A percentile compares a stretch with the other conserved stretches of the same genome.
These are phyloP conservation scores for Saccharomycopsis hybrid DNA, from an alignment of 1,139 yeast genomes.

Conservation along the genomic window DNA sequence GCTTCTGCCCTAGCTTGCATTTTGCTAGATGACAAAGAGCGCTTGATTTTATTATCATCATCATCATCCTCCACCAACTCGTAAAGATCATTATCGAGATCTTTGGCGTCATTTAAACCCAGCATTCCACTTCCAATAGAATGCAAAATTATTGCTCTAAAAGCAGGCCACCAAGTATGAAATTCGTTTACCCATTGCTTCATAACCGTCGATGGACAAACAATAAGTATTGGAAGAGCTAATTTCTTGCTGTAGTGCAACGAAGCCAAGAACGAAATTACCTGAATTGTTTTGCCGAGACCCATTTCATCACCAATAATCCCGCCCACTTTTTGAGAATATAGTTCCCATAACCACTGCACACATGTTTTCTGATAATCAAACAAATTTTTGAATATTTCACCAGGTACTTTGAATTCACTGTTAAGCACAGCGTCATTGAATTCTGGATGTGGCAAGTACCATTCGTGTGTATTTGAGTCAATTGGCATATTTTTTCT, in stretches of 20 bases:
- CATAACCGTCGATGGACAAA: slow-evolving; percentile 95
- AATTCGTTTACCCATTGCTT: slow-evolving; percentile 95
- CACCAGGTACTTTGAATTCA: slow-evolving; percentile 78
- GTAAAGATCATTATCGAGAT: slow-evolving; percentile 42
- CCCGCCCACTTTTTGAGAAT: slow-evolving; percentile 85
- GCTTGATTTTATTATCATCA: slow-evolving; percentile 28
- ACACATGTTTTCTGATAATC: slow-evolving; percentile 94
- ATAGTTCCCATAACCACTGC: slow-evolving; percentile 73
- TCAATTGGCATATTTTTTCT: slow-evolving; percentile 19
- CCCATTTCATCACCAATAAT: slow-evolving; percentile 99
- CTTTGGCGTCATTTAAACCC: slow-evolving; percentile 34
- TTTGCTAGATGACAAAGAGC: slow-evolving; percentile 26
- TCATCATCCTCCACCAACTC: slow-evolving; percentile 39
- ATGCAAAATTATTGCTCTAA: slow-evolving; percentile 79
- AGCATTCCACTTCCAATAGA: slow-evolving; percentile 90
- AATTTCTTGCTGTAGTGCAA: slow-evolving; percentile 74
- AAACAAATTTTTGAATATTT: slow-evolving; percentile 76
- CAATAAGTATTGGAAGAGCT: slow-evolving; percentile 73
- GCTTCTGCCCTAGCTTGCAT: slow-evolving; percentile 23
- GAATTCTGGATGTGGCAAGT: slow-evolving; percentile 67
- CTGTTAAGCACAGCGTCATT: slow-evolving; percentile 71
- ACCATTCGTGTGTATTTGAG: no score
- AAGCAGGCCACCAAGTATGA: slow-evolving; percentile 97
- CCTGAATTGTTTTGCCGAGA: slow-evolving; percentile 87
- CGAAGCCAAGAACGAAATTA: slow-evolving; percentile 85